These are phyloP conservation scores for Rhodosporidiobolus sp. DNA, from an alignment of 768 basidiomycete genomes.

Conservation along the genomic window DNA sequence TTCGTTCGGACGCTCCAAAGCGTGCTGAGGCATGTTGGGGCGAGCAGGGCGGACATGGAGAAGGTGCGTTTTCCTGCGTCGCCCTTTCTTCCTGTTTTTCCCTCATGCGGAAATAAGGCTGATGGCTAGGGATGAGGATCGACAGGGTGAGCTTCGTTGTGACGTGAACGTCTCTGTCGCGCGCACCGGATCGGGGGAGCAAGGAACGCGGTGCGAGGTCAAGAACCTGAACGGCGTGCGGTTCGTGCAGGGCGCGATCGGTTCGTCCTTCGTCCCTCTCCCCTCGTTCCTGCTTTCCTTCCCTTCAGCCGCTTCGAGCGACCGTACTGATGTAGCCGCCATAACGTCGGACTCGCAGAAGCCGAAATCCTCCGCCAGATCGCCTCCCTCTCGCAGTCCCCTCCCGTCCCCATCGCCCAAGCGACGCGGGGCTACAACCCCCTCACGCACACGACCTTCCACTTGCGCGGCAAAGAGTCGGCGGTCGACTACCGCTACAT, in stretches of 20 bases:
- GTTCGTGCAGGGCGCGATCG: conserved; percentile 78
- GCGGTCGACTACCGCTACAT: conserved; percentile 94
- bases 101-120: neutral
- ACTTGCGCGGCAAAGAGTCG: conserved; percentile 82
- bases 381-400: conserved; percentile 52
- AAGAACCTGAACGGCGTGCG: conserved; percentile 93
- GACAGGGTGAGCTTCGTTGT: conserved; percentile 84
- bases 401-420: conserved; percentile 58
- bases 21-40: conserved; percentile 73
- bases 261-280: conserved; percentile 52
- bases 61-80: conserved; percentile 56
- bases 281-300: neutral
- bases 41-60: conserved; percentile 96
- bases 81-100: neutral
- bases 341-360: conserved; percentile 53
- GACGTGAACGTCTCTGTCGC: conserved; percentile 90
- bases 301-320: neutral
- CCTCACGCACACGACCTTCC: conserved; percentile 72
- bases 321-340: no score
- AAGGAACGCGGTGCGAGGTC: conserved; percentile 82
- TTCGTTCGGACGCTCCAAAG: conserved; percentile 82
- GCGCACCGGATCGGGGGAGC: conserved; percentile 54
- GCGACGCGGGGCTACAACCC: conserved; percentile 92
- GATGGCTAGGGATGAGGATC: neutral
- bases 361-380: conserved; percentile 80